A percentile compares a stretch with the other conserved stretches of the same genome.
Evolutionary conservation across 1,139 yeast genomes (phyloP).

Genomic region (Debaryomyces robertsiae): DNA sequence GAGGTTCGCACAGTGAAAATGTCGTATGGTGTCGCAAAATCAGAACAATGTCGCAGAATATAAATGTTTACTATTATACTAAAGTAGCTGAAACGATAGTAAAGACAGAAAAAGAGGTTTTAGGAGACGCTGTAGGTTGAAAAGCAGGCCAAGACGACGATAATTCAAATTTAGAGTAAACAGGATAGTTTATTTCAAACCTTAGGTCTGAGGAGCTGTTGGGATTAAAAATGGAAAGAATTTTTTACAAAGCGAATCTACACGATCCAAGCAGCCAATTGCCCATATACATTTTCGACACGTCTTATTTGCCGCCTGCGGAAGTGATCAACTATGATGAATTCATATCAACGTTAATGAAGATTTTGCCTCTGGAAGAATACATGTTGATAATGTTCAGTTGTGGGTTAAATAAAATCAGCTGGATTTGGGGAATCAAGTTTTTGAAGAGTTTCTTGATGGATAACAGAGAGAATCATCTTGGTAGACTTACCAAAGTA

Average conservation of each 20-base stretch:
- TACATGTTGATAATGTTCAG: constrained; percentile 75
- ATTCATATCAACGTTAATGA: constrained; percentile 43
- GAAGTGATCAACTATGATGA: constrained; percentile 43
- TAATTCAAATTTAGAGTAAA: background rate
- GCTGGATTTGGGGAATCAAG: constrained; percentile 80
- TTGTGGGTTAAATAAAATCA: constrained; percentile 68
- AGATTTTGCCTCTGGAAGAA: constrained; percentile 53
- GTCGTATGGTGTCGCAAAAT: constrained; percentile 1
- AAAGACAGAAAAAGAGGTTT: no score
- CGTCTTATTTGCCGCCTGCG: constrained; percentile 71
- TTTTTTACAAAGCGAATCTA: constrained; percentile 61
- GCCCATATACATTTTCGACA: constrained; percentile 74
- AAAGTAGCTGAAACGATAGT: background rate
- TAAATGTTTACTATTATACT: constrained; percentile 6
- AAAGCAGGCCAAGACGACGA: background rate
- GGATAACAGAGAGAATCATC: constrained; percentile 42
- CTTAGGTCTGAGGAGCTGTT: no score
- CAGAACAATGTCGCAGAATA: constrained; percentile 2
- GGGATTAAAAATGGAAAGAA: constrained; percentile 53
- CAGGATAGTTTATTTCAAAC: background rate
- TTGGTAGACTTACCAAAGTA: constrained; percentile 53
- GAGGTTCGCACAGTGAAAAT: background rate
- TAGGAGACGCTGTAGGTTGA: no score
- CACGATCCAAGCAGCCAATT: constrained; percentile 61
- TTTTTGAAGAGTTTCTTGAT: constrained; percentile 72